Percentiles rank a stretch among this genome's conserved stretches.
phyloP scores from a whole-genome alignment of 345 rosid species.

The Pistacia integerrima region DNA sequence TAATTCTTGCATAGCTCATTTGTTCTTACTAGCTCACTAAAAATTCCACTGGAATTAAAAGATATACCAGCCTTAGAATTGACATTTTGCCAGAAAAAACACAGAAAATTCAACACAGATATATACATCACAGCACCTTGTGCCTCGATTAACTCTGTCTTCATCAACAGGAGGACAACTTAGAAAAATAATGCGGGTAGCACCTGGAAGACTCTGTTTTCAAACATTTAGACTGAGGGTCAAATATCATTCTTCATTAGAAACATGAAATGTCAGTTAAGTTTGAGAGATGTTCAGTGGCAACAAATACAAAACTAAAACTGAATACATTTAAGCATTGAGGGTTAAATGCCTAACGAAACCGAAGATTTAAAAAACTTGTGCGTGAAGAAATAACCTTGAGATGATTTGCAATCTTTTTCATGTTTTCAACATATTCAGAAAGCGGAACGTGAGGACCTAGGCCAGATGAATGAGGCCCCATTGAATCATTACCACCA shows the following conservation, averaged over 20 bases:
- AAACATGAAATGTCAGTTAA: neutral
- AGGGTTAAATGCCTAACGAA: neutral
- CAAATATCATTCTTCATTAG: neutral
- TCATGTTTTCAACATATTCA: conserved; percentile 82
- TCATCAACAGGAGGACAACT: conserved; percentile 92
- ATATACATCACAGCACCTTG: conserved; percentile 51
- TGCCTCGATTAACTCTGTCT: conserved; percentile 53
- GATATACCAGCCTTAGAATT: conserved; percentile 9
- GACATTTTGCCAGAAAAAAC: neutral
- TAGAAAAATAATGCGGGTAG: conserved; percentile 66
- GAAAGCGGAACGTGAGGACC: conserved; percentile 93
- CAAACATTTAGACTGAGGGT: conserved; percentile 22
- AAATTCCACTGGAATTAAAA: conserved; percentile 47
- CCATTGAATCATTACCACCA: conserved; percentile 98
- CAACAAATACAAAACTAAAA: neutral
- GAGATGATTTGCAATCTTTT: conserved; percentile 71
- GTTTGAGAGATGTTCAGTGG: neutral
- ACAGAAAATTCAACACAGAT: conserved; percentile 6
- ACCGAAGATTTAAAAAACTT: neutral
- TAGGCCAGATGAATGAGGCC: conserved; percentile 86
- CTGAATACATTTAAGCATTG: too few species aligned
- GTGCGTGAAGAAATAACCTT: conserved; percentile 50
- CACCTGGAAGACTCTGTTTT: conserved; percentile 72
- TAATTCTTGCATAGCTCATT: conserved; percentile 79
- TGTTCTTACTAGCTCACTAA: conserved; percentile 81